Evolutionary conservation across 2,329 filamentous ascomycete genomes (phyloP).

Genomic region (Paraphoma sp.): DNA sequence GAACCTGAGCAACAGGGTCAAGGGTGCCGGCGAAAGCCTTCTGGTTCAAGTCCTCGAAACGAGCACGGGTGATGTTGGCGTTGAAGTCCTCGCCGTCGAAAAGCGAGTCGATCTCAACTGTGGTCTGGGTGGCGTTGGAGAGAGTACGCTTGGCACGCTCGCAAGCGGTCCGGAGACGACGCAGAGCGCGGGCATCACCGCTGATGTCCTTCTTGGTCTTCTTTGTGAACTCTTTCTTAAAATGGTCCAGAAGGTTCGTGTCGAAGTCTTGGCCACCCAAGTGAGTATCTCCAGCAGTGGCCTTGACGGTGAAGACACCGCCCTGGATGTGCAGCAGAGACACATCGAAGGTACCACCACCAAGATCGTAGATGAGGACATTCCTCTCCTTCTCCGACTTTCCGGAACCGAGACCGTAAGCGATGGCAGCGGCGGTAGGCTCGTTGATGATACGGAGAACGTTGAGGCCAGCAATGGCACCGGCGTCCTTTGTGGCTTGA

Average conservation of each 20-base stretch:
- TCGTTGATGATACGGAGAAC: slow-evolving; percentile 99
- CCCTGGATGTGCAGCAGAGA: slow-evolving; percentile 98
- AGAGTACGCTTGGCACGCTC: slow-evolving; percentile 99
- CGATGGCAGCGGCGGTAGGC: slow-evolving; percentile 96
- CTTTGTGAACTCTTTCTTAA: slow-evolving; percentile 90
- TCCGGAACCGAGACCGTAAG: slow-evolving; percentile 94
- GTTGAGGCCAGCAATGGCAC: slow-evolving; percentile 96
- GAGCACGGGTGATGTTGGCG: slow-evolving; percentile 94
- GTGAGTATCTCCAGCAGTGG: slow-evolving; percentile 96
- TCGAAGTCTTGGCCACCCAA: slow-evolving; percentile 97
- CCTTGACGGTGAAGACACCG: slow-evolving; percentile 99
- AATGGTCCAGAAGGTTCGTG: slow-evolving; percentile 92
- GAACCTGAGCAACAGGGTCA: slow-evolving; percentile 93
- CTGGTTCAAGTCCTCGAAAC: slow-evolving; percentile 98
- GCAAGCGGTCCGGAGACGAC: slow-evolving; percentile 95
- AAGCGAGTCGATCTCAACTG: slow-evolving; percentile 97
- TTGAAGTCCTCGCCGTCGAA: slow-evolving; percentile 99
- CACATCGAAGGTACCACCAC: slow-evolving; percentile 99
- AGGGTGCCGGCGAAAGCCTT: slow-evolving; percentile 94
- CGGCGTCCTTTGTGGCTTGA: slow-evolving; percentile 98
- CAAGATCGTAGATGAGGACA: slow-evolving; percentile 99
- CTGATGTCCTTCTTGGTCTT: slow-evolving; percentile 73
- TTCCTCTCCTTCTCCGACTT: slow-evolving; percentile 98
- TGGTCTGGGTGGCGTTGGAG: slow-evolving; percentile 96
- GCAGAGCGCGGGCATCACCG: slow-evolving; percentile 87